phyloP scores from a whole-genome alignment of 1,284 basidiomycete species.

The Rhodotorula sp. region DNA sequence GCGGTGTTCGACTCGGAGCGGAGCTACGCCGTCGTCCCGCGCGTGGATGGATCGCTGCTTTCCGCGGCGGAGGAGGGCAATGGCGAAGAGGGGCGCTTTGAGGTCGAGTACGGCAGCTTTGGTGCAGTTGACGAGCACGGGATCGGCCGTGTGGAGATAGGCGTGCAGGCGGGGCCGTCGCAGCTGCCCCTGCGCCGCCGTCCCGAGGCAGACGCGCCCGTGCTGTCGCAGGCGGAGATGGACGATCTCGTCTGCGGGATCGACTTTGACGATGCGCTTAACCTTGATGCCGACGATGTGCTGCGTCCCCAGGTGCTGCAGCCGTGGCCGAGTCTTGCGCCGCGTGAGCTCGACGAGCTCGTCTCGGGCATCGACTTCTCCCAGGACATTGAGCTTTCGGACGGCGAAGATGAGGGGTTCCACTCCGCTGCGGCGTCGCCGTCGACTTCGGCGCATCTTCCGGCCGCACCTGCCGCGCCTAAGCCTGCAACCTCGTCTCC shows the following conservation, averaged over 20 bases:
- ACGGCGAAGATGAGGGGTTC: not conserved
- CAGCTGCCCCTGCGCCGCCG: no score
- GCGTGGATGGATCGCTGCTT: not conserved
- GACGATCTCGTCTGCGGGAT: constrained; percentile 17
- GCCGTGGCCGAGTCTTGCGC: not conserved
- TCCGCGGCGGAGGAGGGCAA: not conserved
- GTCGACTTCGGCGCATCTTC: not conserved
- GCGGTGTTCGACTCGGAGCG: constrained; percentile 4
- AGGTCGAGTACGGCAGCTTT: no score
- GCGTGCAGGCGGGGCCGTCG: not conserved
- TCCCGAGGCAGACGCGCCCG: not conserved
- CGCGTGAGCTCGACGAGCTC: constrained; percentile 13
- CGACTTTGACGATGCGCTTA: constrained; percentile 14
- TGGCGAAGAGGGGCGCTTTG: no score
- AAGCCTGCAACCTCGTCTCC: constrained; percentile 7
- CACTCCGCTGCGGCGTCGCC: not conserved
- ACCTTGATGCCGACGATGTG: not conserved
- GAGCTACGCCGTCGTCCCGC: not conserved
- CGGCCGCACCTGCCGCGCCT: not conserved
- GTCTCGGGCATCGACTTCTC: constrained; percentile 29
- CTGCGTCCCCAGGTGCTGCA: not conserved
- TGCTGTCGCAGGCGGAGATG: constrained; percentile 4
- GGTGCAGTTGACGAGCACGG: no score
- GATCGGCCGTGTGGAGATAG: not conserved
- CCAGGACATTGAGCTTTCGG: constrained; percentile 13